Evolutionary conservation across 257 asterid genomes (phyloP), one percentile per base, ranked within the genome.

Genomic region (Mentha longifolia): DNA sequence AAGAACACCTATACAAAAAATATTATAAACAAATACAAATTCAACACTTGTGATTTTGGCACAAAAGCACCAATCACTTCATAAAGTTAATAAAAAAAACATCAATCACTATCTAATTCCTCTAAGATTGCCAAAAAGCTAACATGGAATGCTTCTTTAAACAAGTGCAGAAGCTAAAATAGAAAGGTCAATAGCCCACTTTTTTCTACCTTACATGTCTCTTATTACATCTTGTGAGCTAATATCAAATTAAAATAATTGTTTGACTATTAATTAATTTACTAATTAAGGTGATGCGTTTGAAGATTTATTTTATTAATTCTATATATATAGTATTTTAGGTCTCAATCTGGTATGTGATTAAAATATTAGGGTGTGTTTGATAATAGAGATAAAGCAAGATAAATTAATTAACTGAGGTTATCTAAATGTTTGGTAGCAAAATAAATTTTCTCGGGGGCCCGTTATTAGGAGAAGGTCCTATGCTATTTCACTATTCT

Each of bases 81-180:
- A 47, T 39, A 63, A 57, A 57, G 25, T 41, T 73, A 51, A 22
- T 22, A 61, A 7, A 68, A 42, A 5, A 35, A 52, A 4, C 57
- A 72, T 65, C 67, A 75, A 70, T 65, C 71, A 45, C 70, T 49
- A 39, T 70, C 78, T 11, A 47, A 17, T 77, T 19, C 28, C 58
- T 30, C 19, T 7, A 19, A 43, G 7, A 7, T 39, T 33, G 9
- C 59, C 41, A 4, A 58, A 13, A 4, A 50, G 51, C 65, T 31
- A 54, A 54, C 63, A 62, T 47, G 65, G 42, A 62, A 69, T 68
- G 72, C 43, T 22, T 52, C 49, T 25, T 63, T 55, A 46, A 70
- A 11, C 37, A 19, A 62, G 28, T 31, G 74, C 20, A 74, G 66
- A 64, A 65, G 77, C 66, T 71, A 65, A 59, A 52, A 45, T 60